These are phyloP conservation scores for Apiospora sp. DNA, from an alignment of 2,329 filamentous ascomycete genomes.

Conservation along the genomic window DNA sequence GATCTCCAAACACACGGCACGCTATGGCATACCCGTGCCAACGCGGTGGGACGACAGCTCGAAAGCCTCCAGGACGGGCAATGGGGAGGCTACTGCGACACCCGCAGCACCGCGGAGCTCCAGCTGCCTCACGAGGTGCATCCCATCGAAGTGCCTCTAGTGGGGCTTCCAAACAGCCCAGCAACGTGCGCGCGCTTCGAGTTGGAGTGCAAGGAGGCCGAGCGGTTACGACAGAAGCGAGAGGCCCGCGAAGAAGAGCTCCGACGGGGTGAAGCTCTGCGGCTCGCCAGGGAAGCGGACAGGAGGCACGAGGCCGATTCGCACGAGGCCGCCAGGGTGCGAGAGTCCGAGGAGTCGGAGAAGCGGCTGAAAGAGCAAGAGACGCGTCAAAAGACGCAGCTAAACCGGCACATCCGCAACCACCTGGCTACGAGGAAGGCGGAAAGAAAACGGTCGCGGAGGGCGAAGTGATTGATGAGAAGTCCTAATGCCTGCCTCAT, in stretches of 20 bases:
- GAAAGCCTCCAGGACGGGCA: not conserved
- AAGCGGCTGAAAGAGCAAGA: not conserved
- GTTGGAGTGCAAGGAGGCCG: not conserved
- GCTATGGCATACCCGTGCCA: not conserved
- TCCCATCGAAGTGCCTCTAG: not conserved
- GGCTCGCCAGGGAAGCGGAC: not conserved
- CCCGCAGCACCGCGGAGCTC: not conserved
- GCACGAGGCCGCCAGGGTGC: not conserved
- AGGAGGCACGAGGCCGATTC: not conserved
- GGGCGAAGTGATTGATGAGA: not conserved
- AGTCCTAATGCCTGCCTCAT: not conserved
- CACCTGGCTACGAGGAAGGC: constrained; percentile 3
- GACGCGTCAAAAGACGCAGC: not conserved
- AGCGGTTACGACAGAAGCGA: not conserved
- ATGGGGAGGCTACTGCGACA: not conserved
- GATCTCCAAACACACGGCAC: not conserved
- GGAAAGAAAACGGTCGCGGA: not conserved
- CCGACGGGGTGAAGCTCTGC: not conserved
- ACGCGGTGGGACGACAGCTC: not conserved
- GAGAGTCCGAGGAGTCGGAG: not conserved
- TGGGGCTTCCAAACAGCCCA: not conserved
- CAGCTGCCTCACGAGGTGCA: not conserved
- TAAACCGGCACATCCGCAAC: not conserved
- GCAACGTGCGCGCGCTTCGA: not conserved
- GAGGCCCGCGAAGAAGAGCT: not conserved